Conservation (phyloP, 2,329 filamentous ascomycete genomes). For the Trichoderma sp. region DNA sequence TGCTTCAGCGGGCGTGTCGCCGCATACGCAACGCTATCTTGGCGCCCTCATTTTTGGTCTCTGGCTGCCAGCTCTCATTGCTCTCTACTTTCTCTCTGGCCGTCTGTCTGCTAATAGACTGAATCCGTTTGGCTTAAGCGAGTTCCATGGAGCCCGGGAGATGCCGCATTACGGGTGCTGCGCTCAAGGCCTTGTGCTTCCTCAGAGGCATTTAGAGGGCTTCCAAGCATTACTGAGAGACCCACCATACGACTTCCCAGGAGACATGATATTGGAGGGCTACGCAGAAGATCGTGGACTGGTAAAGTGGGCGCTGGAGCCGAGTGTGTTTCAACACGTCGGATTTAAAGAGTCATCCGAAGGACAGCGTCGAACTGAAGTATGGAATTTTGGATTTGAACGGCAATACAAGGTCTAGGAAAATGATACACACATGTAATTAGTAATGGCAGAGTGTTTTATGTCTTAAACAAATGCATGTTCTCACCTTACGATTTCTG, state of each 20-base stretch:
- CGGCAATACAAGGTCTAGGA: slow-evolving; percentile 7
- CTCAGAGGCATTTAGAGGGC: slow-evolving; percentile 35
- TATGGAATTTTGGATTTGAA: slow-evolving; percentile 44
- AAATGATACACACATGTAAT: background rate
- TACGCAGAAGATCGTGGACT: slow-evolving; percentile 36
- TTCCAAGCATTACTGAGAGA: slow-evolving; percentile 34
- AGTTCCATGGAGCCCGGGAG: slow-evolving; percentile 33
- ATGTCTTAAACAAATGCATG: too few species aligned
- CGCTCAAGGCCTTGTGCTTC: slow-evolving; percentile 42
- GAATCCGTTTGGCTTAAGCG: slow-evolving; percentile 26
- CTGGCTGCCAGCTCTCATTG: slow-evolving; percentile 39
- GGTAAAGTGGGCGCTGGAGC: slow-evolving; percentile 42
- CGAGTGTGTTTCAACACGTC: slow-evolving; percentile 43
- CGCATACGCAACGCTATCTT: slow-evolving; percentile 31
- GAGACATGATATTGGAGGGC: slow-evolving; percentile 41
- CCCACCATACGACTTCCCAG: slow-evolving; percentile 39
- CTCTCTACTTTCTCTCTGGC: slow-evolving; percentile 36
- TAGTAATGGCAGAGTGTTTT: background rate
- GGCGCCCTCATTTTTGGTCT: slow-evolving; percentile 34
- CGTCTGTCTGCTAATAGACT: slow-evolving; percentile 35
- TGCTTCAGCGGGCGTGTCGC: slow-evolving; percentile 23
- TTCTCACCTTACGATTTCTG: background rate
- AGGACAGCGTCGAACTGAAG: slow-evolving; percentile 33
- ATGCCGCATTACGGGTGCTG: slow-evolving; percentile 45
- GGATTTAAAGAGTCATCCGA: slow-evolving; percentile 38